Evolutionary conservation across 495 filamentous ascomycete genomes (phyloP).

Genomic region (Neurospora pannonica): DNA sequence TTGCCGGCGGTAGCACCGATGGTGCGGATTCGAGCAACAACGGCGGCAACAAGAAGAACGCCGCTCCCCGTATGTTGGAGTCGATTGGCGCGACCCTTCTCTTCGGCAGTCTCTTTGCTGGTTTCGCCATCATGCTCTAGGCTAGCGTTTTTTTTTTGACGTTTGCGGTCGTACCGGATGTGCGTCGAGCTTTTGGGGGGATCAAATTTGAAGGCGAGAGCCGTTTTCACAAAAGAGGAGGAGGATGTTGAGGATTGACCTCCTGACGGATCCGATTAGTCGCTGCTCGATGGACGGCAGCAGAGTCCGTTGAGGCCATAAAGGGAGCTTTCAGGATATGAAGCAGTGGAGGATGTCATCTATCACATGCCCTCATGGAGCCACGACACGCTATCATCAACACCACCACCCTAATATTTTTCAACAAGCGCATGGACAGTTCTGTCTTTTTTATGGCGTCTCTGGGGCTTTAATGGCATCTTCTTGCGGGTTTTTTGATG

Average conservation of each 20-base stretch:
- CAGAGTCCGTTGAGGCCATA: not conserved
- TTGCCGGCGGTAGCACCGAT: conserved; percentile 30
- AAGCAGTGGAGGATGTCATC: not conserved
- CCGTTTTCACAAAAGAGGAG: not conserved
- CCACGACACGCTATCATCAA: not conserved
- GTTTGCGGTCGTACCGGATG: not conserved
- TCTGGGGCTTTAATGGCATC: not conserved
- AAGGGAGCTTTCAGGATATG: conserved; percentile 2
- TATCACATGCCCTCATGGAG: not conserved
- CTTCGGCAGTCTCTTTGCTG: conserved; percentile 51
- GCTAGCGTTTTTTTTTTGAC: not conserved
- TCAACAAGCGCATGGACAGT: not conserved
- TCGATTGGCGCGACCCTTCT: conserved; percentile 26
- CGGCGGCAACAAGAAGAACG: conserved; percentile 14
- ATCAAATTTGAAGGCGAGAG: not conserved
- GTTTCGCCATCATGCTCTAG: conserved; percentile 54
- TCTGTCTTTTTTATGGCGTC: not conserved
- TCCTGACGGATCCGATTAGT: not conserved
- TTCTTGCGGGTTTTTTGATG: not conserved
- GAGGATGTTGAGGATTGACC: not conserved
- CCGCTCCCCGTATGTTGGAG: conserved; percentile 13
- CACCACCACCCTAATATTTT: not conserved
- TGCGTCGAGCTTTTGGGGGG: not conserved
- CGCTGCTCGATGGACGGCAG: not conserved
- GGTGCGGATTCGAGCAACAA: conserved; percentile 5